Percentiles rank a stretch among this genome's conserved stretches.
Evolutionary conservation across 1,284 basidiomycete genomes (phyloP).

Genomic region (Ceratorhiza oryzae-sativae): DNA sequence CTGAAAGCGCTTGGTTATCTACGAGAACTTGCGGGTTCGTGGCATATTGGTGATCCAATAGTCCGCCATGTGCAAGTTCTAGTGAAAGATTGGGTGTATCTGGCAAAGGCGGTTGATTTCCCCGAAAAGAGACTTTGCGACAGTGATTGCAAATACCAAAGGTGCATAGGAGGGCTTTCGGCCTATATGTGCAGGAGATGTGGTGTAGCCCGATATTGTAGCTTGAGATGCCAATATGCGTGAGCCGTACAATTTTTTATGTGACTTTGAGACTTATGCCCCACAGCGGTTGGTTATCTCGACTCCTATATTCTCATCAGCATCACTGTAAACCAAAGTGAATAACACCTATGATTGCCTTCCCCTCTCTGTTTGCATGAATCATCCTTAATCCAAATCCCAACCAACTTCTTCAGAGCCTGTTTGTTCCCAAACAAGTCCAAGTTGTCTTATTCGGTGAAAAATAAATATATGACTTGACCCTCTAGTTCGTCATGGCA

Average conservation of each 20-base stretch:
- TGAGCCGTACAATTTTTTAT: background rate
- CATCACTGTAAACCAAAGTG: background rate
- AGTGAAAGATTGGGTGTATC: background rate
- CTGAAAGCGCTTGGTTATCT: background rate
- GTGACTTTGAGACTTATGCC: background rate
- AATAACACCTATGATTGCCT: background rate
- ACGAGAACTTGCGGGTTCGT: background rate
- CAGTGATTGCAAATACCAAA: background rate
- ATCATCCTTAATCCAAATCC: background rate
- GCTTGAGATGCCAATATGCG: background rate
- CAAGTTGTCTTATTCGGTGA: too few species aligned
- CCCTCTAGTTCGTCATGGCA: too few species aligned
- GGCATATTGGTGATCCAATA: background rate
- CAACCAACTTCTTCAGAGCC: too few species aligned
- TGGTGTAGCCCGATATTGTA: background rate
- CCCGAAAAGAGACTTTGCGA: background rate
- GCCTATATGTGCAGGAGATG: constrained; percentile 5
- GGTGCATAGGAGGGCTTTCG: constrained; percentile 1
- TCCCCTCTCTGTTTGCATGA: too few species aligned
- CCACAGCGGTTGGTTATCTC: background rate
- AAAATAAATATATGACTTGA: too few species aligned
- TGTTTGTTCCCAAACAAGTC: too few species aligned
- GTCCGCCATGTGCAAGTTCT: background rate
- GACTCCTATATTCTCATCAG: background rate
- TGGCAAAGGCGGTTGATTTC: constrained; percentile 3